phyloP scores from a whole-genome alignment of 768 basidiomycete genomes.

The Psilocybe subaeruginosa region DNA sequence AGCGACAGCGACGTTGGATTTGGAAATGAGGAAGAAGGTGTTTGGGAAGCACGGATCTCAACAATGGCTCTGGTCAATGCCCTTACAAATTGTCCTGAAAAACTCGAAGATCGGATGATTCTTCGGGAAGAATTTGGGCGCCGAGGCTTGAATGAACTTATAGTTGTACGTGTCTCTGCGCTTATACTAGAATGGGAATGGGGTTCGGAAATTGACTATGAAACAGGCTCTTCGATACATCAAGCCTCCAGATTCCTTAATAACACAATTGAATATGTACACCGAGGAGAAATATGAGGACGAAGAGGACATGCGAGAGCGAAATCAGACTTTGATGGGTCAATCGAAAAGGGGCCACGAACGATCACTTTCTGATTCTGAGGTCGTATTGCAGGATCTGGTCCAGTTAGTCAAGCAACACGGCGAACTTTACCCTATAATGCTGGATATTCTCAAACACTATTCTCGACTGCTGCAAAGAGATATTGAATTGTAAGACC shows the following conservation, averaged over 20 bases:
- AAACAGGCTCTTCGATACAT: conserved; percentile 72
- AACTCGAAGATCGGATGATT: conserved; percentile 76
- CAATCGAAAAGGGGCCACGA: conserved; percentile 31
- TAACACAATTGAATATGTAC: conserved; percentile 82
- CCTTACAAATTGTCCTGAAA: conserved; percentile 73
- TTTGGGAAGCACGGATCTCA: conserved; percentile 83
- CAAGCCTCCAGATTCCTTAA: conserved; percentile 69
- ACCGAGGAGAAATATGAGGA: conserved; percentile 91
- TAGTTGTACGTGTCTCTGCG: conserved; percentile 64
- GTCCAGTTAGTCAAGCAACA: conserved; percentile 62
- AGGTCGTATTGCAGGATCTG: conserved; percentile 61
- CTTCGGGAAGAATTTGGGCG: conserved; percentile 84
- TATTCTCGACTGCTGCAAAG: conserved; percentile 59
- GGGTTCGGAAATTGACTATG: not conserved
- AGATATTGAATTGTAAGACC: conserved; percentile 62
- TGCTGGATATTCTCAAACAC: conserved; percentile 63
- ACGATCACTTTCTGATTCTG: conserved; percentile 49
- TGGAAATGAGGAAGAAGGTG: conserved; percentile 60
- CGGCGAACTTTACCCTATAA: conserved; percentile 60
- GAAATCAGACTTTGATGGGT: conserved; percentile 41
- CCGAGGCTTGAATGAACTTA: conserved; percentile 80
- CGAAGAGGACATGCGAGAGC: conserved; percentile 81
- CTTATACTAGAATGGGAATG: not conserved
- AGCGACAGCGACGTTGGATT: conserved; percentile 35
- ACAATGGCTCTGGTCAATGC: conserved; percentile 83